Evolutionary conservation across 2,329 filamentous ascomycete genomes (phyloP).

Genomic region (Daldinia eschscholtzii): DNA sequence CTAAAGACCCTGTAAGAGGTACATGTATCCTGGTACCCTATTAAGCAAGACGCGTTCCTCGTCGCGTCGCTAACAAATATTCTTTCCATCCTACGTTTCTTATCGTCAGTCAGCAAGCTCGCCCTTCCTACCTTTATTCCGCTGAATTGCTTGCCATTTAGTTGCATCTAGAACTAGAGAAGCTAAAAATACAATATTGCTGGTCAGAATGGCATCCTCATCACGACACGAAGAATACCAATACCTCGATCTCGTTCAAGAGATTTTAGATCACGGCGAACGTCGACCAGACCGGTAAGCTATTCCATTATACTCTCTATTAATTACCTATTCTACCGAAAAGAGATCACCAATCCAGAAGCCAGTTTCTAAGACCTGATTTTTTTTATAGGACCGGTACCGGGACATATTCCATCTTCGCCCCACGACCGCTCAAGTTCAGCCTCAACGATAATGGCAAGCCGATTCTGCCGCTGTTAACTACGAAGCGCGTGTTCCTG

Average conservation of each 20-base stretch:
- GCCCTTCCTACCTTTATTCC: not conserved
- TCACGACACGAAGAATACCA: slow-evolving; percentile 86
- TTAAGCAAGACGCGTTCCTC: slow-evolving; percentile 37
- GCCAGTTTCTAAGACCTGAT: not conserved
- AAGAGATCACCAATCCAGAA: slow-evolving; percentile 1
- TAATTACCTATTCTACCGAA: not conserved
- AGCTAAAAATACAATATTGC: slow-evolving; percentile 2
- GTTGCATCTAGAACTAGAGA: not conserved
- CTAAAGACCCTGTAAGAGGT: not conserved
- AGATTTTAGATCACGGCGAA: slow-evolving; percentile 86
- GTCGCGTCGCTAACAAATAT: slow-evolving; percentile 37
- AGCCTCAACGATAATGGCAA: slow-evolving; percentile 73
- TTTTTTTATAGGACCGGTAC: slow-evolving; percentile 79
- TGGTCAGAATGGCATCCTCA: slow-evolving; percentile 21
- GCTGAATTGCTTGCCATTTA: not conserved
- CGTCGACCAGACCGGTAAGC: slow-evolving; percentile 84
- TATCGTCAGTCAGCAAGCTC: not conserved
- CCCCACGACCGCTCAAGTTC: slow-evolving; percentile 88
- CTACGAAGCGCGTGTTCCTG: slow-evolving; percentile 95
- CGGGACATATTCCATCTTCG: slow-evolving; percentile 90
- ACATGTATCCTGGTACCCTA: slow-evolving; percentile 20
- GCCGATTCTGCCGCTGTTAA: slow-evolving; percentile 89
- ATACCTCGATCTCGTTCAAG: slow-evolving; percentile 89
- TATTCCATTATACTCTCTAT: not conserved
- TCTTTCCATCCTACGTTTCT: not conserved